Conservation (phyloP, 352 stramenopile genomes). For the Globisporangium carolinianum region DNA sequence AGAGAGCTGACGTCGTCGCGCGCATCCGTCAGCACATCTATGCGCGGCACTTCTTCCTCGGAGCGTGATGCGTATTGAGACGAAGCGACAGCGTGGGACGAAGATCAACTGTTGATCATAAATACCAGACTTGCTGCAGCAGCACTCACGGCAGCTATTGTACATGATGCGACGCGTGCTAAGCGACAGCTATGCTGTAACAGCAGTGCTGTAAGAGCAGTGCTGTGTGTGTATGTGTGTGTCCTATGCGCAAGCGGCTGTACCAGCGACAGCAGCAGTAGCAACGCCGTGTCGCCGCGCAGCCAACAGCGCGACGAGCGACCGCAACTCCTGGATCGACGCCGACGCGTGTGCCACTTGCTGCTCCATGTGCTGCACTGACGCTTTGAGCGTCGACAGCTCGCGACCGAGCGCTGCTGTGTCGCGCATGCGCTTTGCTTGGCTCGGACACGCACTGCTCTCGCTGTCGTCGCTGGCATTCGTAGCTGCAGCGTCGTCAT, state of each 20-base stretch:
- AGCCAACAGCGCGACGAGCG: constrained; percentile 31
- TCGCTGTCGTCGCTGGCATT: neutral
- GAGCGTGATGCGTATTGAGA: neutral
- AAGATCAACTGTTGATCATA: too few relatives aligned
- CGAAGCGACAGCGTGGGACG: too few relatives aligned
- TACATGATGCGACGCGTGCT: too few relatives aligned
- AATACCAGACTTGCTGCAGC: too few relatives aligned
- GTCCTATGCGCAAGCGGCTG: too few relatives aligned
- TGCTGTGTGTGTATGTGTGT: too few relatives aligned
- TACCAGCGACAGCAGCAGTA: too few relatives aligned
- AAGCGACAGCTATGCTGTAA: too few relatives aligned
- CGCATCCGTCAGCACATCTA: constrained; percentile 11
- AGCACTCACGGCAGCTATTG: too few relatives aligned
- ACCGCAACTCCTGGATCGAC: constrained; percentile 36
- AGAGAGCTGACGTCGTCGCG: neutral
- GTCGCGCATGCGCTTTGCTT: constrained; percentile 1
- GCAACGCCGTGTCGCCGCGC: constrained; percentile 32
- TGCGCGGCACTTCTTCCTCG: constrained; percentile 9
- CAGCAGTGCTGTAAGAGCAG: too few relatives aligned
- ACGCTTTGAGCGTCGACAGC: constrained; percentile 28
- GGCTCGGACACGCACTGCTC: too few relatives aligned
- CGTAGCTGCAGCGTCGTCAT: neutral
- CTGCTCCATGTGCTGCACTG: constrained; percentile 15
- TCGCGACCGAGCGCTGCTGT: constrained; percentile 11
- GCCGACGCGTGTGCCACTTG: constrained; percentile 36